Base-by-base conservation (phyloP, 2,329 filamentous ascomycete species). In the Davidsoniella eucalypti region DNA sequence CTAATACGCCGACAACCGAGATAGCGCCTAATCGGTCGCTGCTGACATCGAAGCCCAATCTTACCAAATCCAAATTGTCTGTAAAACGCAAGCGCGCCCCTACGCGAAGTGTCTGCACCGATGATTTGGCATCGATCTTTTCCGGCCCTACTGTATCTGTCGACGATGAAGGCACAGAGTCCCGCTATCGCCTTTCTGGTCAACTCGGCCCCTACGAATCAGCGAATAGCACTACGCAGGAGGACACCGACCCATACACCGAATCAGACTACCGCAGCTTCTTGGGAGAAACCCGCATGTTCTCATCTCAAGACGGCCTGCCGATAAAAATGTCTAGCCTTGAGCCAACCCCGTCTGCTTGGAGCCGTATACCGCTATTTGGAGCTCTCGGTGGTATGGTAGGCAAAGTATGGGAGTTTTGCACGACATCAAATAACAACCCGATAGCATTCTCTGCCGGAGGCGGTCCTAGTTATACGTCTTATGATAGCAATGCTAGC, bases 381-480 rank as follows among this genome's bases (percentile, higher is more conserved):
- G 73, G 67, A 39, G 71, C 82, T 0, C 71, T 85, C 6, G 78
- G 78, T 1, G 77, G 72, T 25, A 76, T 84, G 3, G 76, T 84
- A 1, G 84, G 85, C 16, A 90, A 82, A 59, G 78, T 94, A 0
- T 87, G 86, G 75, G 76, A 87, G 57, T 92, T 94, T 58, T 94
- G 88, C 67, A 84, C 70, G 61, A 67, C 69, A 0, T 77, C 73
- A 7, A 38, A 25, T 16, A 21, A 16, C 4, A 76, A 83, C 0
- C 93, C 95, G 59, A 74, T 75, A 50, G 88, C 88, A 0, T 95
- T 95, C 62, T 80, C 88, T 54, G 87, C 88, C 10, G 90, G 88
- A 6, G 86, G 83, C 2, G 90, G 88, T 7, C 71, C 70, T 53
- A 79, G 78, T 23, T 94, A 88, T 59, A 67, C 73, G 5, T 66